Percentiles rank a stretch among this genome's conserved stretches.
phyloP scores from a whole-genome alignment of 441 rosid species.

The Aleurites moluccanus region DNA sequence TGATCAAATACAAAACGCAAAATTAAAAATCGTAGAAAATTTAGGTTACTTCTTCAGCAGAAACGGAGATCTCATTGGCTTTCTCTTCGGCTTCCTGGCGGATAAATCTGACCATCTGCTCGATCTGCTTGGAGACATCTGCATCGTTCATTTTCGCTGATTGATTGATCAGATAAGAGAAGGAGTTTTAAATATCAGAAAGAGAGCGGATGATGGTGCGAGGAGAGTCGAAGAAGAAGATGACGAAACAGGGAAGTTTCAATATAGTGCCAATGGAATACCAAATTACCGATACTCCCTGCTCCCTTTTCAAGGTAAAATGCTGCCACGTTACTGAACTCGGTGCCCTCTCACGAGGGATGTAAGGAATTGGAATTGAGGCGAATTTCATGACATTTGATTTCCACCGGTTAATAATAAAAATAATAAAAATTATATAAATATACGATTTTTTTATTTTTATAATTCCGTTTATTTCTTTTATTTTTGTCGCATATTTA shows the following conservation, averaged over 20 bases:
- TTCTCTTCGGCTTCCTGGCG: slow-evolving; percentile 93
- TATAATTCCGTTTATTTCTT: too few relatives aligned
- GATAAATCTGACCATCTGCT: slow-evolving; percentile 93
- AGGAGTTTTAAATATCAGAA: too few relatives aligned
- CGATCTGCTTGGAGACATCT: slow-evolving; percentile 85
- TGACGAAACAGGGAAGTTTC: background rate
- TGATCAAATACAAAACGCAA: background rate
- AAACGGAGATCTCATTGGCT: slow-evolving; percentile 84
- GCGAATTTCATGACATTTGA: too few relatives aligned
- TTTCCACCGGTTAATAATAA: too few relatives aligned
- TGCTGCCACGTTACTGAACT: too few relatives aligned
- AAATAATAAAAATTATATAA: too few relatives aligned
- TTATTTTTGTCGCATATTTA: too few relatives aligned
- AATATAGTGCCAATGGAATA: background rate
- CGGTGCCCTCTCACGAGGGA: too few relatives aligned
- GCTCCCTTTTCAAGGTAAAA: background rate
- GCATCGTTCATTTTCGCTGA: slow-evolving; percentile 75
- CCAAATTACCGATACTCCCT: background rate
- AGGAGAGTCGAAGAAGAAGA: background rate
- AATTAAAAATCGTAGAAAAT: slow-evolving; percentile 6
- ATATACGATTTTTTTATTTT: too few relatives aligned
- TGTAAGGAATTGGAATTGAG: too few relatives aligned
- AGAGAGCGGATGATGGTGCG: background rate
- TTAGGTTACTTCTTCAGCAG: slow-evolving; percentile 67
- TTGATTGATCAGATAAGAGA: background rate